Conservation (phyloP, 768 basidiomycete genomes). For the Coprinopsis sp. region DNA sequence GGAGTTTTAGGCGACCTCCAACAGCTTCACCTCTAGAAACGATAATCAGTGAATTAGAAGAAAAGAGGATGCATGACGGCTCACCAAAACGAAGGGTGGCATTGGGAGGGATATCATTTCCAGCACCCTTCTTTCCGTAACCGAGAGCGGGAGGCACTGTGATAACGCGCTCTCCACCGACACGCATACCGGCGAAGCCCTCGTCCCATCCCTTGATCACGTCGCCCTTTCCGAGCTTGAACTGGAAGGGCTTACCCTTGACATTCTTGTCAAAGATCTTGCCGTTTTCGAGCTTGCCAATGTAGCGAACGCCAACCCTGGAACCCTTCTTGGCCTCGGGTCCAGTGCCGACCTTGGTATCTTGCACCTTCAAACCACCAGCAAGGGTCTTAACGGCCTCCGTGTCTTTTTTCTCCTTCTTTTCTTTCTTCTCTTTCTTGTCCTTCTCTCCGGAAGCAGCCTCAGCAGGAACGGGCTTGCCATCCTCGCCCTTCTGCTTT, state of each 20-base stretch:
- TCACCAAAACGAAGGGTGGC: slow-evolving; percentile 80
- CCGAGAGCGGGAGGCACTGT: slow-evolving; percentile 67
- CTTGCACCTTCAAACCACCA: slow-evolving; percentile 72
- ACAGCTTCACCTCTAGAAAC: slow-evolving; percentile 62
- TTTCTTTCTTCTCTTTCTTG: slow-evolving; percentile 26
- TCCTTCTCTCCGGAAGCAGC: slow-evolving; percentile 57
- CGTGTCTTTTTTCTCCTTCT: slow-evolving; percentile 28
- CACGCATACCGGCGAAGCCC: slow-evolving; percentile 89
- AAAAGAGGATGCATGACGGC: slow-evolving; percentile 19
- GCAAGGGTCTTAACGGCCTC: slow-evolving; percentile 44
- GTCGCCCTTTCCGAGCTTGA: slow-evolving; percentile 1
- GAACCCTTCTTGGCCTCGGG: slow-evolving; percentile 83
- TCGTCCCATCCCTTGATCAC: slow-evolving; percentile 73
- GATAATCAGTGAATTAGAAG: slow-evolving; percentile 1
- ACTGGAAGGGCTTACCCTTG: background rate
- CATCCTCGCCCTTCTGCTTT: slow-evolving; percentile 65
- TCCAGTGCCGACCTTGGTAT: slow-evolving; percentile 78
- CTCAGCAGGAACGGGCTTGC: slow-evolving; percentile 28
- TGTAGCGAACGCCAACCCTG: slow-evolving; percentile 82
- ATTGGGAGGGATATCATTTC: slow-evolving; percentile 70
- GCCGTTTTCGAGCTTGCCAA: slow-evolving; percentile 81
- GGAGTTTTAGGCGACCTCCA: slow-evolving; percentile 53
- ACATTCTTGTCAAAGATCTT: slow-evolving; percentile 76
- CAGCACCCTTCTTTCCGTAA: slow-evolving; percentile 60
- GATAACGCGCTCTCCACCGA: slow-evolving; percentile 81